phyloP scores from a whole-genome alignment of 2,329 filamentous ascomycete species.

The Aspergillus candidus region DNA sequence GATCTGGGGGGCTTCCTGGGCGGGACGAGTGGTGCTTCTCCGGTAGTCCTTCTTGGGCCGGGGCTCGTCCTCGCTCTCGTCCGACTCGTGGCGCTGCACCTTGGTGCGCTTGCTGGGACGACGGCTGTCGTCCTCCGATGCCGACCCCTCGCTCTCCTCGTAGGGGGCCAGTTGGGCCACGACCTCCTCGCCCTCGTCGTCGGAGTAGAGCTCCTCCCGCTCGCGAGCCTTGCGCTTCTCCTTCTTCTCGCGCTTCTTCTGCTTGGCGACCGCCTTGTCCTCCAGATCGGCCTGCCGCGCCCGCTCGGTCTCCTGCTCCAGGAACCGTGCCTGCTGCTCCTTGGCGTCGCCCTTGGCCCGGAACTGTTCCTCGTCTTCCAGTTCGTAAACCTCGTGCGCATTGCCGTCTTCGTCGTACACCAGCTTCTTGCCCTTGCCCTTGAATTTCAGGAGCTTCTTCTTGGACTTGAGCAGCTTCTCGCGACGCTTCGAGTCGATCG shows the following conservation, averaged over 20 bases:
- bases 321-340: constrained; percentile 68
- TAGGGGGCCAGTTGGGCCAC: constrained; percentile 29
- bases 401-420: constrained; percentile 90
- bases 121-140: constrained; percentile 19
- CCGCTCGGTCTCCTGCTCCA: constrained; percentile 66
- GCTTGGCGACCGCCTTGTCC: constrained; percentile 74
- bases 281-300: constrained; percentile 69
- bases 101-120: constrained; percentile 37
- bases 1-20: constrained; percentile 24
- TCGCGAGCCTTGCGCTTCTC: constrained; percentile 40
- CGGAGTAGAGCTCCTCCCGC: constrained; percentile 28
- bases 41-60: constrained; percentile 23
- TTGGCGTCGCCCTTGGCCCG: constrained; percentile 66
- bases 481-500: constrained; percentile 89
- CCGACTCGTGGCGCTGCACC: constrained; percentile 32
- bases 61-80: constrained; percentile 23
- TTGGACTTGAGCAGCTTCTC: constrained; percentile 94
- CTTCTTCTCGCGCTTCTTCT: constrained; percentile 56
- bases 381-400: constrained; percentile 77
- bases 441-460: constrained; percentile 87
- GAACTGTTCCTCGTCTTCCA: constrained; percentile 81
- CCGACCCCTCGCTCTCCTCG: constrained; percentile 20
- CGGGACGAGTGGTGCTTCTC: constrained; percentile 1
- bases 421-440: constrained; percentile 76
- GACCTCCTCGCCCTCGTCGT: constrained; percentile 23